phyloP scores from a whole-genome alignment of 2,329 filamentous ascomycete species.

The Metarhizium sp. region DNA sequence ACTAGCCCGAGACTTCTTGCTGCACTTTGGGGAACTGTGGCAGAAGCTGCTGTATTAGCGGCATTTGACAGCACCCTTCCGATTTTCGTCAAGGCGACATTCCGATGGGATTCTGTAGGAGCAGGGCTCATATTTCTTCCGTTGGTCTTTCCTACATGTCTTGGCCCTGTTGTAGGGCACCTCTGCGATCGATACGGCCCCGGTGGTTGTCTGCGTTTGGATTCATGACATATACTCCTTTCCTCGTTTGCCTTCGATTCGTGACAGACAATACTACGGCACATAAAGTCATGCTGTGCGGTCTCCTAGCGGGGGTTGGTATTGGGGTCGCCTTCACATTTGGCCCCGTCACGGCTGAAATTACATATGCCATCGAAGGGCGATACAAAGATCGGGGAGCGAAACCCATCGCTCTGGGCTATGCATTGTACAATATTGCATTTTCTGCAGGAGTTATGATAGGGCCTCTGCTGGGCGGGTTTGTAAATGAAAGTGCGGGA shows the following conservation, averaged over 20 bases:
- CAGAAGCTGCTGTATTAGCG: conserved; percentile 22
- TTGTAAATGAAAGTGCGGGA: conserved; percentile 22
- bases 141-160: conserved; percentile 20
- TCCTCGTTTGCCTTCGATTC: conserved; percentile 23
- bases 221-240: conserved; percentile 22
- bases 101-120: conserved; percentile 24
- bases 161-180: conserved; percentile 21
- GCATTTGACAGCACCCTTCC: conserved; percentile 26
- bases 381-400: conserved; percentile 7
- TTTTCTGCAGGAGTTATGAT: conserved; percentile 22
- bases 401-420: conserved; percentile 23
- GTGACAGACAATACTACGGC: conserved; percentile 19
- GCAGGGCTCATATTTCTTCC: conserved; percentile 26
- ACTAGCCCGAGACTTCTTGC: conserved; percentile 21
- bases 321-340: conserved; percentile 21
- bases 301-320: conserved; percentile 21
- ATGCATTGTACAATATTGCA: conserved; percentile 26
- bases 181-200: conserved; percentile 24
- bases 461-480: conserved; percentile 24
- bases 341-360: conserved; percentile 25
- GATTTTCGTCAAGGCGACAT: conserved; percentile 18
- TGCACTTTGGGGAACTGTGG: conserved; percentile 24
- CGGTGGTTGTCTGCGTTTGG: conserved; percentile 24
- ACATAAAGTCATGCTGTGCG: conserved; percentile 23
- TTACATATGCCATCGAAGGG: conserved; percentile 21